A percentile compares a stretch with the other conserved stretches of the same genome.
These are phyloP conservation scores for Scheffersomyces parashehatae DNA, from an alignment of 1,139 yeast species.

Conservation along the genomic window DNA sequence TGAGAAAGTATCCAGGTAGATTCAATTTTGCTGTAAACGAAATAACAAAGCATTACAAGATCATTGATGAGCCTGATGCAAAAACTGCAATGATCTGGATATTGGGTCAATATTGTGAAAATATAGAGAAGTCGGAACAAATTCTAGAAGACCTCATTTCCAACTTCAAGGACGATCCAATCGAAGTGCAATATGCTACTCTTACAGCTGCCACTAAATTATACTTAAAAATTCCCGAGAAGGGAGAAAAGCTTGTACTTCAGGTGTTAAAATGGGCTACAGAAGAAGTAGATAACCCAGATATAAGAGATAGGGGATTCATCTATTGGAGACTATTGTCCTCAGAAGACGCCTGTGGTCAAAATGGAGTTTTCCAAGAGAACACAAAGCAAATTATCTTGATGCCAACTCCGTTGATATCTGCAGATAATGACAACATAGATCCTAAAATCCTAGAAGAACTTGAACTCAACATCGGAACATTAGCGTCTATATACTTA, in stretches of 20 bases:
- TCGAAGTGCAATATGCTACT: conserved; percentile 72
- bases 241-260: conserved; percentile 59
- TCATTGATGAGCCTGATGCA: conserved; percentile 76
- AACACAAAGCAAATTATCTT: conserved; percentile 57
- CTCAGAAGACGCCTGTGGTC: conserved; percentile 31
- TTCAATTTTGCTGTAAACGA: conserved; percentile 41
- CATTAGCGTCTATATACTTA: conserved; percentile 79
- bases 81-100: conserved; percentile 84
- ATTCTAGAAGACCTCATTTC: conserved; percentile 48
- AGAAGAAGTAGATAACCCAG: conserved; percentile 75
- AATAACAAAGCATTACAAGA: conserved; percentile 43
- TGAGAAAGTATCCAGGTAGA: conserved; percentile 68
- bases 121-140: conserved; percentile 47
- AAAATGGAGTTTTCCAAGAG: conserved; percentile 33
- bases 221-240: conserved; percentile 58
- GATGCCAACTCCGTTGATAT: conserved; percentile 62
- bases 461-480: conserved; percentile 77
- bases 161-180: conserved; percentile 58
- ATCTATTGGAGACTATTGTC: conserved; percentile 85
- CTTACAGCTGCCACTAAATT: conserved; percentile 75
- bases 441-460: conserved; percentile 77
- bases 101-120: conserved; percentile 66
- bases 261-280: conserved; percentile 69
- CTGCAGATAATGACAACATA: conserved; percentile 67
- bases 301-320: conserved; percentile 79